Evolutionary conservation across 148 eudicot genomes (phyloP).

Genomic region (Oxyria digyna): DNA sequence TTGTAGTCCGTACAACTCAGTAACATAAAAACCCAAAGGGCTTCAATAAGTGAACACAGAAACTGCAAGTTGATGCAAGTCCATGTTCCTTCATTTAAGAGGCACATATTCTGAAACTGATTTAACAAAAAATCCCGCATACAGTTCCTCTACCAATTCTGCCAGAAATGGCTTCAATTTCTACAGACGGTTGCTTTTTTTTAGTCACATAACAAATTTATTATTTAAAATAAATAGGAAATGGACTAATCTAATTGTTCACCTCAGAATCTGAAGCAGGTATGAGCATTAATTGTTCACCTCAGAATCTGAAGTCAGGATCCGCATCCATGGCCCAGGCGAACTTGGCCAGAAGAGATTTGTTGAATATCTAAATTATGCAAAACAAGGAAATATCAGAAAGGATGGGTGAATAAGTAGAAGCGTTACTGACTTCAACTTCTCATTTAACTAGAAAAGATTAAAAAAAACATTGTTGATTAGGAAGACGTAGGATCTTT

Average conservation of each 20-base stretch:
- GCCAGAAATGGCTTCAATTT: neutral
- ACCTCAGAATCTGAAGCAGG: constrained; percentile 79
- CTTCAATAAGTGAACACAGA: neutral
- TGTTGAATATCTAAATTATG: constrained; percentile 56
- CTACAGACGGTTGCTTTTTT: neutral
- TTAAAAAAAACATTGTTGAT: neutral
- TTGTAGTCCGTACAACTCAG: neutral
- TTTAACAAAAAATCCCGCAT: neutral
- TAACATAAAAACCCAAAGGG: neutral
- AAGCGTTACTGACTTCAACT: neutral
- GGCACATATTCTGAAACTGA: neutral
- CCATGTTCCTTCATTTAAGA: neutral
- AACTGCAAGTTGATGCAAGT: neutral
- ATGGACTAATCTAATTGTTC: neutral
- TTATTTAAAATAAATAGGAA: neutral
- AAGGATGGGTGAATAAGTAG: neutral
- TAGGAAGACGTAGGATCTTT: neutral
- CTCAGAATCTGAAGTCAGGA: constrained; percentile 82
- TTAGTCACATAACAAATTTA: neutral
- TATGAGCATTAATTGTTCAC: too few relatives aligned
- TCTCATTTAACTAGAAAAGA: neutral
- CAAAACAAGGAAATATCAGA: neutral
- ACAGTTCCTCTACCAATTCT: neutral
- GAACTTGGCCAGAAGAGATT: constrained; percentile 86
- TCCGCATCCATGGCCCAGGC: constrained; percentile 95